A percentile compares a stretch with the other conserved stretches of the same genome.
Conservation (phyloP, 1,284 basidiomycete genomes). For the Malassezia nana region DNA sequence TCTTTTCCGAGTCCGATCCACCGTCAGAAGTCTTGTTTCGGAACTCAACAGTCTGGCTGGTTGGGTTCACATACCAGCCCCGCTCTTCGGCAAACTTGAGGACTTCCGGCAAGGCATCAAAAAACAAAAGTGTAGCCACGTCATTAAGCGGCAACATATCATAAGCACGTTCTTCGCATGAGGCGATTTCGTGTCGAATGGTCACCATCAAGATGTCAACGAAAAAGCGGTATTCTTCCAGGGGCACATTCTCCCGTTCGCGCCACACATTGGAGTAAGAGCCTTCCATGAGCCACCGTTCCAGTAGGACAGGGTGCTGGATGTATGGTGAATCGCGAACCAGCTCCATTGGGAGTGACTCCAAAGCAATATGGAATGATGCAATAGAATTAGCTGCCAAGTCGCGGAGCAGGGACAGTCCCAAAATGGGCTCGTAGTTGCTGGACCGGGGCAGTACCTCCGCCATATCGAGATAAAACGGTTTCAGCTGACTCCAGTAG, state of each 20-base stretch:
- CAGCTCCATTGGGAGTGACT: slow-evolving; percentile 58
- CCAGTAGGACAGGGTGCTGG: slow-evolving; percentile 51
- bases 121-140: slow-evolving; percentile 77
- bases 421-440: slow-evolving; percentile 76
- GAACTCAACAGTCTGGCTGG: slow-evolving; percentile 46
- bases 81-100: slow-evolving; percentile 63
- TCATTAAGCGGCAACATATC: slow-evolving; percentile 76
- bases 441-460: slow-evolving; percentile 65
- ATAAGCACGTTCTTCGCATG: slow-evolving; percentile 81
- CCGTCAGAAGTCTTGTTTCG: slow-evolving; percentile 19
- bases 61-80: slow-evolving; percentile 49
- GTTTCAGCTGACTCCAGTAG: slow-evolving; percentile 82
- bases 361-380: slow-evolving; percentile 97
- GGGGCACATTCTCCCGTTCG: slow-evolving; percentile 64
- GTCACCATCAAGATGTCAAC: slow-evolving; percentile 85
- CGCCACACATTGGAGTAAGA: slow-evolving; percentile 97
- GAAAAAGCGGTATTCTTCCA: slow-evolving; percentile 77
- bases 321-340: slow-evolving; percentile 32
- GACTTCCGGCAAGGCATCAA: slow-evolving; percentile 66
- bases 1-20: slow-evolving; percentile 13
- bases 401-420: slow-evolving; percentile 84
- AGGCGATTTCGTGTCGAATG: slow-evolving; percentile 87
- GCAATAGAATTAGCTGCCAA: slow-evolving; percentile 93
- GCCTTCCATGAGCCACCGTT: slow-evolving; percentile 97
- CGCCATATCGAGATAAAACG: slow-evolving; percentile 78